Base-by-base conservation (phyloP, 1,139 yeast genomes). In the Yamadazyma taylorii region DNA sequence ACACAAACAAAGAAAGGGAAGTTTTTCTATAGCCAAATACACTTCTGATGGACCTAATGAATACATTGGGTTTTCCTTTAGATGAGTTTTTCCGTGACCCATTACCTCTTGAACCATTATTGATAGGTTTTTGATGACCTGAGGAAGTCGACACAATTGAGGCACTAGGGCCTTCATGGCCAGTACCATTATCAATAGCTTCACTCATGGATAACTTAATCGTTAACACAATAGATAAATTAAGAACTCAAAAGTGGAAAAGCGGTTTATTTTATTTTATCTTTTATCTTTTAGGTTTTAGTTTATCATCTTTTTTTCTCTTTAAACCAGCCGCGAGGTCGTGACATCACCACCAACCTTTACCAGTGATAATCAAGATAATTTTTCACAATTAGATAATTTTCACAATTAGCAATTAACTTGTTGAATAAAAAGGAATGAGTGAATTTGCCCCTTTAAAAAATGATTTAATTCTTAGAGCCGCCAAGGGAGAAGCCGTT, bases 391-490 rank as follows among this genome's bases (percentile, higher is more conserved):
- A 8, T 19, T 6, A 6, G 21, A 19, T n/a, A n/a, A n/a, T n/a
- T n/a, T n/a, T n/a, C n/a, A n/a, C n/a, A n/a, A n/a, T n/a, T n/a
- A n/a, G n/a, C n/a, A n/a, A n/a, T n/a, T n/a, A n/a, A n/a, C n/a
- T n/a, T n/a, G n/a, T n/a, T n/a, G n/a, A n/a, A n/a, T n/a, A n/a
- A n/a, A n/a, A n/a, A n/a, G n/a, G n/a, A n/a, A 64, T 63, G 69
- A 43, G 59, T 21, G 56, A 57, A 40, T 85, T 85, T 58, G 80
- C 95, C 15, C 78, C 80, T 16, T 69, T 90, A 58, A 79, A 89
- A 63, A 92, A 92, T 66, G 97, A 92, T 58, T 74, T 90, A 55
- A 83, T 92, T 33, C 70, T 92, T 46, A 73, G 98, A 53, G 97
- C 97, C 3, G 97, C 98, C 16, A 54, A 46, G 32, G 76, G 76